These are phyloP conservation scores for Adansonia gregorii DNA, from an alignment of 441 rosid species.

Conservation along the genomic window DNA sequence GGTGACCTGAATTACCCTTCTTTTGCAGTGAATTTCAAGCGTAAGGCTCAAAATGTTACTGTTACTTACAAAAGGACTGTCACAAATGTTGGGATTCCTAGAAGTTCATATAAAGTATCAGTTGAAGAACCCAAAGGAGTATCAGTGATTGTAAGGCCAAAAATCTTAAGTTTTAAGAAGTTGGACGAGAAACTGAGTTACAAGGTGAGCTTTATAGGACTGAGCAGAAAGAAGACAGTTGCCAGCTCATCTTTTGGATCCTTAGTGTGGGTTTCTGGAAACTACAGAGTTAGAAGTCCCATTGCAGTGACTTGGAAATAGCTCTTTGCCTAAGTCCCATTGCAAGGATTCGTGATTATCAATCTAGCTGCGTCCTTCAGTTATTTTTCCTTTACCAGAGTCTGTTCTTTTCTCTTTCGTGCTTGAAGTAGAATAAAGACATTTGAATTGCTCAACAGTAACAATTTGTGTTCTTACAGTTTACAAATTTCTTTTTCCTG, in stretches of 20 bases:
- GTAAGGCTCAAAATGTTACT: slow-evolving; percentile 3
- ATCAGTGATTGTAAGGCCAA: slow-evolving; percentile 37
- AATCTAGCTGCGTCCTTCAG: neutral
- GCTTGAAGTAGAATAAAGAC: neutral
- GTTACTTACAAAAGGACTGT: slow-evolving; percentile 34
- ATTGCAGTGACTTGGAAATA: slow-evolving; percentile 53
- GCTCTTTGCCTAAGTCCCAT: neutral
- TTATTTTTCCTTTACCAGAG: neutral
- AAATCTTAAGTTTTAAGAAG: slow-evolving; percentile 44
- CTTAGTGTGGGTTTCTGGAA: slow-evolving; percentile 48
- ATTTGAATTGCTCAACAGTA: neutral
- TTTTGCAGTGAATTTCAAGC: slow-evolving; percentile 38
- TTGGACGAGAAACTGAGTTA: slow-evolving; percentile 55
- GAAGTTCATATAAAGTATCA: neutral
- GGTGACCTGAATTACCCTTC: slow-evolving; percentile 49
- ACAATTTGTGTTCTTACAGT: neutral
- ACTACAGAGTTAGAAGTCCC: slow-evolving; percentile 52
- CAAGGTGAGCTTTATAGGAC: slow-evolving; percentile 43
- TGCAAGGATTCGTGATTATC: neutral
- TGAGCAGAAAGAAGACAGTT: slow-evolving; percentile 1
- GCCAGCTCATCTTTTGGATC: slow-evolving; percentile 55
- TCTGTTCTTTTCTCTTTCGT: neutral
- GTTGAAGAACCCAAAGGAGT: slow-evolving; percentile 3
- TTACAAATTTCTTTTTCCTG: neutral
- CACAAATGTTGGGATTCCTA: slow-evolving; percentile 42